Evolutionary conservation across 2,329 filamentous ascomycete genomes (phyloP).

Genomic region (Penicillium sp.): DNA sequence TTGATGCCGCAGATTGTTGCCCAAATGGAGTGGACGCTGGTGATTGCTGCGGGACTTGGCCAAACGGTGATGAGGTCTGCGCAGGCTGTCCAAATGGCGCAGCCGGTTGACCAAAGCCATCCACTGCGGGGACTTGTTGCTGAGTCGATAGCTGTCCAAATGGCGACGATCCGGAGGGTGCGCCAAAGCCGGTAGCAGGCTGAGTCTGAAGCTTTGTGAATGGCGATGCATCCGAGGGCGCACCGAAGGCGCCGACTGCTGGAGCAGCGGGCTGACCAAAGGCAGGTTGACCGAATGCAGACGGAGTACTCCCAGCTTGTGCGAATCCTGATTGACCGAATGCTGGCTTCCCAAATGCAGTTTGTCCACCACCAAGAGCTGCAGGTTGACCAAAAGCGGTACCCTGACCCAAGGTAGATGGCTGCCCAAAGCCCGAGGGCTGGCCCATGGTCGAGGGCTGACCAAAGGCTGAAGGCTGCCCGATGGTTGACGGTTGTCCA

Average conservation of each 20-base stretch:
- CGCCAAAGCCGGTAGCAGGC: slow-evolving; percentile 15
- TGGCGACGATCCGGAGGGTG: slow-evolving; percentile 16
- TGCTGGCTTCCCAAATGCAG: slow-evolving; percentile 27
- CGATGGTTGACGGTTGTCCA: slow-evolving; percentile 11
- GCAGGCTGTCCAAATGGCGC: slow-evolving; percentile 31
- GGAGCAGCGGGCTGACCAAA: slow-evolving; percentile 30
- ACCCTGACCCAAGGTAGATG: slow-evolving; percentile 23
- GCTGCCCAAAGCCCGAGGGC: slow-evolving; percentile 29
- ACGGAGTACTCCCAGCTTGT: background rate
- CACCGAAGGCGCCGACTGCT: slow-evolving; percentile 40
- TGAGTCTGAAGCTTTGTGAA: slow-evolving; percentile 51
- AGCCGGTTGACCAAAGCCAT: slow-evolving; percentile 48
- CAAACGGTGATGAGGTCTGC: slow-evolving; percentile 17
- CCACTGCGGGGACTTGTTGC: slow-evolving; percentile 23
- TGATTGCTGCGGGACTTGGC: slow-evolving; percentile 17
- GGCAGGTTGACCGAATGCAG: slow-evolving; percentile 31
- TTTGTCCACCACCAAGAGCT: slow-evolving; percentile 19
- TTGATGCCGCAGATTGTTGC: slow-evolving; percentile 37
- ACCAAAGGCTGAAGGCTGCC: slow-evolving; percentile 32
- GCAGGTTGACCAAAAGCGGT: slow-evolving; percentile 14
- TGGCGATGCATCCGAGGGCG: slow-evolving; percentile 38
- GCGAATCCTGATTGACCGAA: slow-evolving; percentile 26
- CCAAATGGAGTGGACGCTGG: slow-evolving; percentile 39
- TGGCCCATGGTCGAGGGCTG: slow-evolving; percentile 29
- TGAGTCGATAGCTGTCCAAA: slow-evolving; percentile 33